Evolutionary conservation across 805 yeast species (phyloP), one percentile per base, ranked within the genome.

Genomic region (Monosporozyma aquatica): DNA sequence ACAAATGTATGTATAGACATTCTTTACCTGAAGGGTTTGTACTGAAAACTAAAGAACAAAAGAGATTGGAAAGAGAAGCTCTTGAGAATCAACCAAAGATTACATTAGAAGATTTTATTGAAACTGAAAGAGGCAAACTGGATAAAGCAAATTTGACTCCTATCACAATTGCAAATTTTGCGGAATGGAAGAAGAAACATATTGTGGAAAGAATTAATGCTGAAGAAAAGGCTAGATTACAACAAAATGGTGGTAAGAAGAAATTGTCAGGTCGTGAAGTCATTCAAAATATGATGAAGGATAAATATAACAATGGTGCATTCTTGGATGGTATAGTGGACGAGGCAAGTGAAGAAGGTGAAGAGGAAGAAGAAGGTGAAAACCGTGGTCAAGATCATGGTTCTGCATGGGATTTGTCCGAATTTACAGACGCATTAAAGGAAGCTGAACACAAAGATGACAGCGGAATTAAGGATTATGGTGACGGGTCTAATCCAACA

Each of bases 11-110:
- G 70, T 92, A 92, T 69, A 80, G 77, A 65, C 99, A 92, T 65
- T 83, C 97, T 7, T 72, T 92, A 58, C 99, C 99, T 32, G 89
- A 94, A 37, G 99, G 98, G 1, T 94, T 87, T 65, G 94, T 86
- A 45, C 75, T 92, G 67, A 92, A 92, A 72, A 94, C 98, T 28
- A 90, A 89, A 66, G 98, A 92, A 61, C 96, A 92, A 64, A 82
- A 85, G 72, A 75, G 87, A 58, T 67, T 86, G 57, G 98, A 92
- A 65, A 82, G 80, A 56, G 71, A 82, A 62, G 95, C 95, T 6
- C 73, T 78, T 20, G 95, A 86, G 42, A 70, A 75, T 43, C 86
- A 84, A 56, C 95, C 95, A 42, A 82, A 82, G 70, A 84, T 94
- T 56, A 86, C 97, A 1, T 71, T 92, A 56, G 99, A 92, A 65